Evolutionary conservation across 495 filamentous ascomycete genomes (phyloP).

Genomic region (Penicillium waksmanii): DNA sequence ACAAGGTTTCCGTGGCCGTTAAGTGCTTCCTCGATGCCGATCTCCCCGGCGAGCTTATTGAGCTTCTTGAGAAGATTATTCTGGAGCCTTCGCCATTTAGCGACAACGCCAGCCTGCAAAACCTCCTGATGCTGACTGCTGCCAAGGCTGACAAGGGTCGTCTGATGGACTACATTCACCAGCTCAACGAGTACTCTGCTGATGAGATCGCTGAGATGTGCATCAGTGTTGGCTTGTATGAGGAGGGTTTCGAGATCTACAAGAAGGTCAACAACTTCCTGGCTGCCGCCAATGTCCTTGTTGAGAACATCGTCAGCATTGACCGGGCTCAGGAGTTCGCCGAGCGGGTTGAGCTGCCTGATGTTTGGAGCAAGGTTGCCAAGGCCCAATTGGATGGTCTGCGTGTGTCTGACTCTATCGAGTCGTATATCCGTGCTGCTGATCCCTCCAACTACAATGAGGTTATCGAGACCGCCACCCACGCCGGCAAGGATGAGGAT

Average conservation of each 20-base stretch:
- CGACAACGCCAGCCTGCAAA: conserved; percentile 95
- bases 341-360: conserved; percentile 90
- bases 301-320: conserved; percentile 98
- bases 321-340: conserved; percentile 96
- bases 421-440: conserved; percentile 93
- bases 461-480: conserved; percentile 94
- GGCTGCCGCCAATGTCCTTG: conserved; percentile 86
- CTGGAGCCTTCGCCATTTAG: conserved; percentile 96
- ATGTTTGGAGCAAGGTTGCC: conserved; percentile 99
- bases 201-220: conserved; percentile 93
- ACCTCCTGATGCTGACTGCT: conserved; percentile 94
- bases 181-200: conserved; percentile 83
- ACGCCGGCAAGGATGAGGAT: conserved; percentile 97
- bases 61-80: conserved; percentile 98
- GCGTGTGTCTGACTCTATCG: conserved; percentile 88
- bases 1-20: conserved; percentile 94
- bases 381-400: conserved; percentile 98
- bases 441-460: conserved; percentile 93
- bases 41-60: conserved; percentile 91
- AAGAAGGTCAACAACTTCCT: conserved; percentile 94
- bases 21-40: conserved; percentile 89
- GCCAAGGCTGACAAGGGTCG: conserved; percentile 95
- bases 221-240: conserved; percentile 90
- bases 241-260: conserved; percentile 98
- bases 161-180: conserved; percentile 96